phyloP scores from a whole-genome alignment of 176 grass and related monocot genomes.

The Carex kokanica region DNA sequence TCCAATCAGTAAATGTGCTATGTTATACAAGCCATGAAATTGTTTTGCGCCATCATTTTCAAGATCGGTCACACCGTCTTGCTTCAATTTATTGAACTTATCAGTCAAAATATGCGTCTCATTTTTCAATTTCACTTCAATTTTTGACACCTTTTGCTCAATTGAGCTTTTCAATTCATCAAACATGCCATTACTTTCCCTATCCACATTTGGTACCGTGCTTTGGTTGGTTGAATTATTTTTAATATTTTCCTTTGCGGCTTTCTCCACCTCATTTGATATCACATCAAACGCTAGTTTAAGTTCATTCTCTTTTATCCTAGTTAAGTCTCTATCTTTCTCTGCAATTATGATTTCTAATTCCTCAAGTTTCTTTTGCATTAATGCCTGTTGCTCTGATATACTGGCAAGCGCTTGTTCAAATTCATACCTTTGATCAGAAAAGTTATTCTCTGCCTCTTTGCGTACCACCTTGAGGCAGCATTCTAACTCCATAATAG shows the following conservation, averaged over 20 bases:
- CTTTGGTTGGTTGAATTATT: background rate
- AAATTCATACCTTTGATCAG: conserved; percentile 15
- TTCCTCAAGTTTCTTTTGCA: conserved; percentile 46
- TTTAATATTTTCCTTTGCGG: background rate
- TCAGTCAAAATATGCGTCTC: conserved; percentile 30
- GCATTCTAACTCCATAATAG: conserved; percentile 61
- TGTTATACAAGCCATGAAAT: conserved; percentile 42
- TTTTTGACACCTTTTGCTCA: conserved; percentile 32
- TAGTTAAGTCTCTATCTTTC: conserved; percentile 44
- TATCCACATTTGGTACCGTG: background rate
- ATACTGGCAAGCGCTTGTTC: conserved; percentile 39
- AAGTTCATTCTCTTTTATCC: conserved; percentile 29
- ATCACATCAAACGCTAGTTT: conserved; percentile 35
- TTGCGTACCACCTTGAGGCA: conserved; percentile 46
- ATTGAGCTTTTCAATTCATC: conserved; percentile 32
- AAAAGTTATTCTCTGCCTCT: conserved; percentile 28
- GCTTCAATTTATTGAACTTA: conserved; percentile 41
- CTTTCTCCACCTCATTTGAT: conserved; percentile 28
- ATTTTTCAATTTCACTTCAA: conserved; percentile 47
- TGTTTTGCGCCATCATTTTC: conserved; percentile 28
- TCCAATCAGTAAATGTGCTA: conserved; percentile 51
- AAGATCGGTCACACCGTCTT: conserved; percentile 27
- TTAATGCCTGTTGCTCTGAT: conserved; percentile 39
- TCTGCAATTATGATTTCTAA: conserved; percentile 46
- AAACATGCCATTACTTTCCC: background rate